A percentile compares a stretch with the other conserved stretches of the same genome.
Conservation (phyloP, 2,329 filamentous ascomycete genomes). For the Huntiella abstrusa region DNA sequence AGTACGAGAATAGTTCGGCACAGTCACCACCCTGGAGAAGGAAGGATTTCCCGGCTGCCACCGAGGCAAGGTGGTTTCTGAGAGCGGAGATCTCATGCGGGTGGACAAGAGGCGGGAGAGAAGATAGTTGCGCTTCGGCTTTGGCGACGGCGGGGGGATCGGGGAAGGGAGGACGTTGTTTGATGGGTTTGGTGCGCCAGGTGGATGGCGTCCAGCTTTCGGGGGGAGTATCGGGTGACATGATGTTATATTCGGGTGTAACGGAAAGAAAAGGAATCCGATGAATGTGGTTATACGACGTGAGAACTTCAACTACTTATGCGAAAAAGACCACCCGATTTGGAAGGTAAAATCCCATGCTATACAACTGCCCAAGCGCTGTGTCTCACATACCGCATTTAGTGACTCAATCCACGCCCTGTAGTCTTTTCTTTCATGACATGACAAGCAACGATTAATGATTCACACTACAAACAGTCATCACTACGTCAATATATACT, state of each 20-base stretch:
- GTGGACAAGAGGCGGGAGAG: constrained; percentile 61
- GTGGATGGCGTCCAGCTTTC: constrained; percentile 39
- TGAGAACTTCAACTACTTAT: too few species aligned
- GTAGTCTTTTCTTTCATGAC: too few species aligned
- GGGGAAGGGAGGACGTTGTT: constrained; percentile 54
- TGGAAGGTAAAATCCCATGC: too few species aligned
- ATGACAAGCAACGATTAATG: too few species aligned
- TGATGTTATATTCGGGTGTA: not conserved
- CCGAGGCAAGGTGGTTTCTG: constrained; percentile 61
- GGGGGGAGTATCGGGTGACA: not conserved
- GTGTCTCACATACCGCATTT: too few species aligned
- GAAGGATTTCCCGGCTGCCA: constrained; percentile 79
- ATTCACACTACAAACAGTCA: too few species aligned
- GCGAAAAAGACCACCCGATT: too few species aligned
- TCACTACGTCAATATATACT: too few species aligned
- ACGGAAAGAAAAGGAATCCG: too few species aligned
- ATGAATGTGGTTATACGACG: too few species aligned
- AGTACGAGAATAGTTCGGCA: constrained; percentile 95
- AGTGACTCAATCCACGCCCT: too few species aligned
- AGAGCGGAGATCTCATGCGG: constrained; percentile 64
- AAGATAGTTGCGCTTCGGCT: constrained; percentile 44
- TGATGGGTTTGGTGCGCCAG: constrained; percentile 63
- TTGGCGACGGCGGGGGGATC: constrained; percentile 39
- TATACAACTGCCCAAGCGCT: too few species aligned
- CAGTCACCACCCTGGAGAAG: constrained; percentile 93